Evolutionary conservation across 768 basidiomycete genomes (phyloP), one percentile per base, ranked within the genome.

Genomic region (Albatrellus ellisii): DNA sequence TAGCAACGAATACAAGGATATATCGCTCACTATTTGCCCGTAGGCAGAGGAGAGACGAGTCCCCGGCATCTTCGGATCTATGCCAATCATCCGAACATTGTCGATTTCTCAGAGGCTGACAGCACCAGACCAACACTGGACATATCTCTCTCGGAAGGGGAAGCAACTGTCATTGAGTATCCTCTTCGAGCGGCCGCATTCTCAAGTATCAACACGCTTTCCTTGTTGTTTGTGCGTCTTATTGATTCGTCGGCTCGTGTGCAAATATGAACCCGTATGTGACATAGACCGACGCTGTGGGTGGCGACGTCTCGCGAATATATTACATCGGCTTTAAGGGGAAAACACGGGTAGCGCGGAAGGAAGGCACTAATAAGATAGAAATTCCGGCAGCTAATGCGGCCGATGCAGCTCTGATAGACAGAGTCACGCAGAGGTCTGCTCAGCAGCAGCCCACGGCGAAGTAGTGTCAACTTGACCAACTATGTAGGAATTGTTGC

Each of bases 311-410:
- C 14, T 73, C 80, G 3, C 63, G 80, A 20, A 59, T 90, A 27
- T 91, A 81, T 54, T 91, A 78, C 53, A 53, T 90, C 32, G 87
- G 87, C 15, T 91, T 91, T 67, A 82, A 77, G 56, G 88, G 87
- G 31, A 81, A 86, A 48, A 64, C 67, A 36, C 64, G 67, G 41
- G 64, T 67, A 14, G 56, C 59, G 14, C 67, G 68, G 49, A 76
- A 71, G 47, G 79, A 82, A 41, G 69, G 62, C n/a, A 68, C 68
- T 26, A 71, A 69, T 36, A 76, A 72, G 55, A 66, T 81, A 37
- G 80, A 77, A 53, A 72, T 92, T 12, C 82, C 80, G 0, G 83
- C 88, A n/a, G 79, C 78, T 4, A 72, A 85, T 51, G 79, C 83
- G 1, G 75, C 81, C 0, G 88, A 91, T 49, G 78, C 83, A 0